Percentiles rank a stretch among this genome's conserved stretches.
These are phyloP conservation scores for Leccinellum albellum DNA, from an alignment of 768 basidiomycete species.

Conservation along the genomic window DNA sequence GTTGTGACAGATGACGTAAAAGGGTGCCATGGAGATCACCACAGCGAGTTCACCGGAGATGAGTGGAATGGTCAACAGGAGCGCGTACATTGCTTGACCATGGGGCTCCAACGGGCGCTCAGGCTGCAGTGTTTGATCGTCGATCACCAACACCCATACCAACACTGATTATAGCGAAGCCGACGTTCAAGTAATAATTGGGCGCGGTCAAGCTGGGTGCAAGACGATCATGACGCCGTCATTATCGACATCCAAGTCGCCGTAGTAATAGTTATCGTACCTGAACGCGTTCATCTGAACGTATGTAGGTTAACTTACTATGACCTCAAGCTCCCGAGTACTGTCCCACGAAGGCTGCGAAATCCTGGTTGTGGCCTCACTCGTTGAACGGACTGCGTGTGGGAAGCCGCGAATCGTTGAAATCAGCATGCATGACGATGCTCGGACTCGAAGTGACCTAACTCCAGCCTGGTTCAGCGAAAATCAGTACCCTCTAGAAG, in stretches of 20 bases:
- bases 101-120: constrained; percentile 71
- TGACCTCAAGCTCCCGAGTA: constrained; percentile 83
- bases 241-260: constrained; percentile 71
- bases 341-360: constrained; percentile 70
- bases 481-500: not conserved
- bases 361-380: constrained; percentile 88
- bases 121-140: too few relatives aligned
- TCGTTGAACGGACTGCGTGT: constrained; percentile 86
- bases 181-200: constrained; percentile 78
- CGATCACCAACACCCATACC: constrained; percentile 81
- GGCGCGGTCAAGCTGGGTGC: constrained; percentile 83
- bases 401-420: not conserved
- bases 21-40: constrained; percentile 87
- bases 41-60: constrained; percentile 83
- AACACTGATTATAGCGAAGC: constrained; percentile 85
- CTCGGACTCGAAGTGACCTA: constrained; percentile 41
- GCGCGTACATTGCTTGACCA: constrained; percentile 87
- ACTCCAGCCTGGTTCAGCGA: constrained; percentile 67
- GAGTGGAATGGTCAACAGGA: constrained; percentile 76
- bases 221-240: constrained; percentile 88
- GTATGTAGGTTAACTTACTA: constrained; percentile 86
- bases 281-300: constrained; percentile 89
- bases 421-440: not conserved
- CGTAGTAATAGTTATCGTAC: constrained; percentile 90
- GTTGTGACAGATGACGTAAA: constrained; percentile 96